Evolutionary conservation across 179 eudicot genomes (phyloP), one percentile per base, ranked within the genome.

Genomic region (Sideroxylon spinosum): DNA sequence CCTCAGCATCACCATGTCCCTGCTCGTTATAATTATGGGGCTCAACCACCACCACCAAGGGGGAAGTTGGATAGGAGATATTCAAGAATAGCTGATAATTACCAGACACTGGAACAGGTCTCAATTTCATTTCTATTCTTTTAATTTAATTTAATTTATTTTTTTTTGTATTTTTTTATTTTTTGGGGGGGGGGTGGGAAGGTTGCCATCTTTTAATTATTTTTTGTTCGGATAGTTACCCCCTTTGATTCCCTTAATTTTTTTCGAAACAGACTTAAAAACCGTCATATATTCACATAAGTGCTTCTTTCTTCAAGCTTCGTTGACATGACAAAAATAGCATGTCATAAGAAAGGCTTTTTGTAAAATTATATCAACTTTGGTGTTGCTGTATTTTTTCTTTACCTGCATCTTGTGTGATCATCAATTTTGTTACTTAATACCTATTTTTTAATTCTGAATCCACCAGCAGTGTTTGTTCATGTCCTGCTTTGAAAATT

Each of bases 81-180:
- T 71, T 85, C 85, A 2, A 70, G 77, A 72, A 85, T 85, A 57
- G 79, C 79, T 49, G 87, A 85, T 82, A 77, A 85, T 69, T 85
- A 85, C 79, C 73, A 78, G 0, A 68, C 87, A 10, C 17, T 85
- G 75, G 85, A 85, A 61, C 79, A 85, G 87, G 87, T 84, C 1
- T 8, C 13, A 9, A 50, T 12, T 19, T 20, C 50, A 23, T 46
- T 61, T 74, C 20, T 22, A 9, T 48, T 55, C 48, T 14, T 29
- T 49, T 8, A 13, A 16, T 46, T 46, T 10, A 0, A 3, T 17
- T 20, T 2, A 44, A 68, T 6, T 16, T 32, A 17, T 20, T 25
- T 6, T 1, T 22, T 48, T 75, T n/a, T n/a, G n/a, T 23, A 28
- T 37, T 75, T 17, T 11, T 16, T 22, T 7, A 55, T 0, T 19